Evolutionary conservation across 106 monocot species (phyloP), one percentile per base, ranked within the genome.

Genomic region (Dendrobium huoshanense): DNA sequence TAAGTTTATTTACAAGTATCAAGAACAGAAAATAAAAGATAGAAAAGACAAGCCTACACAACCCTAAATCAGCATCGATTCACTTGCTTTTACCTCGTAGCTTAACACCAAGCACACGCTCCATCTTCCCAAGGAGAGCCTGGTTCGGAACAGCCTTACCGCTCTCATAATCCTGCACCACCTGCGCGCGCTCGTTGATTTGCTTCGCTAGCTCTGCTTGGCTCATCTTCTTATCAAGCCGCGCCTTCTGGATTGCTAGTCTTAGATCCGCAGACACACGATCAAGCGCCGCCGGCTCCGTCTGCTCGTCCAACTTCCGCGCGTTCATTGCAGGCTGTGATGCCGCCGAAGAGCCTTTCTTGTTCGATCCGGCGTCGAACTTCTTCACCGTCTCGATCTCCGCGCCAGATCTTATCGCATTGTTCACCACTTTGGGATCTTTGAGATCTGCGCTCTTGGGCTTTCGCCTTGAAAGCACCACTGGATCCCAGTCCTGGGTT

Each of bases 91-190:
- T 86, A 2, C 91, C 91, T 31, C 91, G 77, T 41, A 91, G 88
- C 83, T 91, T 91, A 45, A 89, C 85, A 9, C 49, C 87, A 47
- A 91, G 91, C 16, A 83, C 91, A 77, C 81, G 70, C 86, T 91
- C 91, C 88, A 95, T 86, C 86, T 95, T 95, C 8, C 87, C 88
- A 20, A 95, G 89, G 78, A 95, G 90, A 27, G 86, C 90, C 82
- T 92, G 95, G 67, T 86, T 90, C 7, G 85, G 90, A 81, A 91
- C 93, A 11, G 92, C 95, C 88, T 88, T 89, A 4, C 92, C 95
- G 83, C 84, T 88, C 87, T 95, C 95, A 81, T 95, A 93, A 81
- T 95, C 95, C 89, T 91, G 92, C 77, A 95, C 95, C 61, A 95
- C 91, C 86, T 91, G 95, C 82, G 80, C 82, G 79, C 83, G 78